Conservation (phyloP, 2,329 filamentous ascomycete genomes). For the Alternaria sp. region DNA sequence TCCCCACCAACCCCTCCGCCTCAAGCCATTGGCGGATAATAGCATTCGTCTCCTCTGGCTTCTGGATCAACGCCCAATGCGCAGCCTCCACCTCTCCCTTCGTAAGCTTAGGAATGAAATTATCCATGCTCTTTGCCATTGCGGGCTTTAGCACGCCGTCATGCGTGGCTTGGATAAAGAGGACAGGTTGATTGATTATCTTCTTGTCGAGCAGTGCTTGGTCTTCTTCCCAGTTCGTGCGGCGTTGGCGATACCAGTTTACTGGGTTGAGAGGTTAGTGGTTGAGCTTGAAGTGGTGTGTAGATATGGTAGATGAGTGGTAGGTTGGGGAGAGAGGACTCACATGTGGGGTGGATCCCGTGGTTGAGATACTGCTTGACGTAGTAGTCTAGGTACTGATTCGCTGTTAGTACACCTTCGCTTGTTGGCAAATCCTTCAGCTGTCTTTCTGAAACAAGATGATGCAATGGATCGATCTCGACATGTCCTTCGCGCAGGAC, state of each 20-base stretch:
- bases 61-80: slow-evolving; percentile 87
- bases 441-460: slow-evolving; percentile 11
- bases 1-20: slow-evolving; percentile 54
- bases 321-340: slow-evolving; percentile 22
- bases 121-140: slow-evolving; percentile 75
- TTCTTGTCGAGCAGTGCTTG: slow-evolving; percentile 42
- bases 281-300: neutral
- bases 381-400: slow-evolving; percentile 70
- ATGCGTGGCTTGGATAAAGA: slow-evolving; percentile 75
- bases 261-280: slow-evolving; percentile 48
- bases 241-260: slow-evolving; percentile 84
- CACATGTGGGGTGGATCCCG: slow-evolving; percentile 76
- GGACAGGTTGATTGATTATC: slow-evolving; percentile 56
- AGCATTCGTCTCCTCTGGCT: slow-evolving; percentile 71
- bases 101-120: slow-evolving; percentile 68
- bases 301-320: neutral
- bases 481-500: neutral
- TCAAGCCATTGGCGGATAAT: slow-evolving; percentile 72
- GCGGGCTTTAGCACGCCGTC: slow-evolving; percentile 76
- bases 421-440: neutral
- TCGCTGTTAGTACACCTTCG: slow-evolving; percentile 54
- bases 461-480: neutral
- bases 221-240: slow-evolving; percentile 81
- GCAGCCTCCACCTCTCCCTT: slow-evolving; percentile 69
- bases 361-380: slow-evolving; percentile 71